Conservation (phyloP, 1,284 basidiomycete species). For the Microbotryomycetes sp. region DNA sequence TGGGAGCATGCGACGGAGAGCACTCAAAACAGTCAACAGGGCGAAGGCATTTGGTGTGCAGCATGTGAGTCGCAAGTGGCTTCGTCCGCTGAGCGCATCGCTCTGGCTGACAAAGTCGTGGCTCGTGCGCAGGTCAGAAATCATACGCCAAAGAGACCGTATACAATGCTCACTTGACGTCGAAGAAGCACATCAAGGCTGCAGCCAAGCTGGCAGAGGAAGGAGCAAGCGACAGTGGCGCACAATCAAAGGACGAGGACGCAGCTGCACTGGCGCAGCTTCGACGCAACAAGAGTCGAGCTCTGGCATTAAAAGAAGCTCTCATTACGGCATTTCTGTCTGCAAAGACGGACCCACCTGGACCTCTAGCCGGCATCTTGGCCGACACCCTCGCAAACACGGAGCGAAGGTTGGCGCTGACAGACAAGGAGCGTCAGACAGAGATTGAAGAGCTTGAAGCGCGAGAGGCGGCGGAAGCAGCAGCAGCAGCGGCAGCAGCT, state of each 20-base stretch:
- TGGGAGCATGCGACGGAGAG: slow-evolving; percentile 59
- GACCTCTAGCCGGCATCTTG: slow-evolving; percentile 59
- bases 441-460: slow-evolving; percentile 60
- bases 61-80: slow-evolving; percentile 61
- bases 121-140: slow-evolving; percentile 62
- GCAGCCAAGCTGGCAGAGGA: slow-evolving; percentile 51
- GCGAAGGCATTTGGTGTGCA: slow-evolving; percentile 83
- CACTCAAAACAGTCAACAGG: slow-evolving; percentile 39
- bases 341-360: slow-evolving; percentile 23
- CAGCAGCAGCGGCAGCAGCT: slow-evolving; percentile 57
- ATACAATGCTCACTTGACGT: slow-evolving; percentile 89
- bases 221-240: slow-evolving; percentile 38
- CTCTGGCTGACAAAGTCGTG: background rate
- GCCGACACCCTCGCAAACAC: slow-evolving; percentile 88
- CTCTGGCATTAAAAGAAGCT: slow-evolving; percentile 64
- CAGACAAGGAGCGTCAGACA: slow-evolving; percentile 89
- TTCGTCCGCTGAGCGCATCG: background rate
- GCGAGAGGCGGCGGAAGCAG: slow-evolving; percentile 48
- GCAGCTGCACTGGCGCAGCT: slow-evolving; percentile 32
- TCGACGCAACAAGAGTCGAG: slow-evolving; percentile 55
- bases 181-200: slow-evolving; percentile 91
- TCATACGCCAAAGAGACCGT: slow-evolving; percentile 95
- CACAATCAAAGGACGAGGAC: slow-evolving; percentile 17
- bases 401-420: slow-evolving; percentile 90
- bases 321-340: slow-evolving; percentile 61